Conservation (phyloP, 768 basidiomycete genomes). For the Boletus insuetus region DNA sequence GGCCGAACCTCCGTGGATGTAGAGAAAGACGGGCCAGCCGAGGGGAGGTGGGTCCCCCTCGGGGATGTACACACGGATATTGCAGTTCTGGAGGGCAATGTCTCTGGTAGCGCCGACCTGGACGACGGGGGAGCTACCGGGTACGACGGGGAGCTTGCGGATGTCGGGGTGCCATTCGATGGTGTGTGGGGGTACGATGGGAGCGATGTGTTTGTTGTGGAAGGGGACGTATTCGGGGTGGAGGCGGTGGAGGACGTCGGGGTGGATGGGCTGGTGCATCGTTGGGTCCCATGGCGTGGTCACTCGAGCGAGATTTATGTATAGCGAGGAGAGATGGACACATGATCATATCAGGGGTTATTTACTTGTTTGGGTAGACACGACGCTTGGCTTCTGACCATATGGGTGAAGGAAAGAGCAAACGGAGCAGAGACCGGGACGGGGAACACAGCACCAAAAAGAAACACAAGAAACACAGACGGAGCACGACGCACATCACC, state of each 20-base stretch:
- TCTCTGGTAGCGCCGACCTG: conserved; percentile 55
- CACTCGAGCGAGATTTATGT: background rate
- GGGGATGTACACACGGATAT: conserved; percentile 64
- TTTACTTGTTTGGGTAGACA: background rate
- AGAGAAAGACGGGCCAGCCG: conserved; percentile 72
- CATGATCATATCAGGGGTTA: background rate
- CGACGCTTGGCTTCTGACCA: background rate
- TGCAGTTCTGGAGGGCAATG: conserved; percentile 45
- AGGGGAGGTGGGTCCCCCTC: conserved; percentile 43
- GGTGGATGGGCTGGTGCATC: conserved; percentile 51
- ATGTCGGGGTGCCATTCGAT: conserved; percentile 58
- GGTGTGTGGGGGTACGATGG: conserved; percentile 49
- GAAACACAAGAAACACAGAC: conserved; percentile 43
- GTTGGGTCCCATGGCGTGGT: too few species aligned
- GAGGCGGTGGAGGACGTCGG: conserved; percentile 51
- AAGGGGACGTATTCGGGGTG: conserved; percentile 65
- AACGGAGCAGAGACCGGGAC: conserved; percentile 37
- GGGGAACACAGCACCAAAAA: conserved; percentile 52
- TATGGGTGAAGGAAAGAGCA: conserved; percentile 1
- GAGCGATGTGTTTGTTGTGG: conserved; percentile 47
- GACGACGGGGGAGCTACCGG: conserved; percentile 53
- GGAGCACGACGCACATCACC: conserved; percentile 39
- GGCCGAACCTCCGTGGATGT: conserved; percentile 64
- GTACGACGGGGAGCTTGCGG: conserved; percentile 45
- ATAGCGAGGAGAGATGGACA: too few species aligned